Conservation (phyloP, 176 grass and related monocot species). For the Echinochloa phyllopogon region DNA sequence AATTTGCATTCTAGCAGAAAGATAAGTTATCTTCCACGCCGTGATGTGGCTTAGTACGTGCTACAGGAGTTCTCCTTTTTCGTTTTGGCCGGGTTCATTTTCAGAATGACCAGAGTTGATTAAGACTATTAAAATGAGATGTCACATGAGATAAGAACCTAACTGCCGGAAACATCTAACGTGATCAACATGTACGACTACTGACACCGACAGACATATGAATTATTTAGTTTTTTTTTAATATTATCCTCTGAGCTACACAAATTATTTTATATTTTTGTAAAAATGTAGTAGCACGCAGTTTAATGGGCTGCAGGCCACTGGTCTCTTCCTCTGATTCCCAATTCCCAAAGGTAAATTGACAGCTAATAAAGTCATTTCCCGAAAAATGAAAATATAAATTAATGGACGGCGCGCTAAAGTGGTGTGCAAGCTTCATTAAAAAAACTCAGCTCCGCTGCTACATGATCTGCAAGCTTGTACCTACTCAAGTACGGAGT, state of each 20-base stretch:
- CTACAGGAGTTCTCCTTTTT: background rate
- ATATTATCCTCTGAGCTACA: background rate
- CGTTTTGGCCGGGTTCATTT: background rate
- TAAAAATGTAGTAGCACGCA: background rate
- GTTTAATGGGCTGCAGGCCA: background rate
- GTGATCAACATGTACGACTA: slow-evolving; percentile 33
- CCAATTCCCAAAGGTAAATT: background rate
- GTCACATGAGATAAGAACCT: background rate
- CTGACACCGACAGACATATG: background rate
- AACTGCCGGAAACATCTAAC: slow-evolving; percentile 24
- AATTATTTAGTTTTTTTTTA: slow-evolving; percentile 12
- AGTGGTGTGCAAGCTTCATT: slow-evolving; percentile 3
- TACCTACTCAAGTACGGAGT: slow-evolving; percentile 9
- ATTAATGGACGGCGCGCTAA: background rate
- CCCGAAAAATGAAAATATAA: background rate
- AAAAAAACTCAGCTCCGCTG: background rate
- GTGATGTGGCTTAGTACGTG: background rate
- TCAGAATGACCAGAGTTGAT: slow-evolving; percentile 5
- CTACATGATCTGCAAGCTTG: background rate
- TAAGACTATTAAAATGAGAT: slow-evolving; percentile 7
- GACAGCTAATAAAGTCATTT: background rate
- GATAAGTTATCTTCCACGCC: background rate
- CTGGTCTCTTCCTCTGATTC: background rate
- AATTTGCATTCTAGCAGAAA: background rate
- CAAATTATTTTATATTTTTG: background rate